These are phyloP conservation scores for Simplicillium aogashimaense DNA, from an alignment of 2,329 filamentous ascomycete genomes.

Conservation along the genomic window DNA sequence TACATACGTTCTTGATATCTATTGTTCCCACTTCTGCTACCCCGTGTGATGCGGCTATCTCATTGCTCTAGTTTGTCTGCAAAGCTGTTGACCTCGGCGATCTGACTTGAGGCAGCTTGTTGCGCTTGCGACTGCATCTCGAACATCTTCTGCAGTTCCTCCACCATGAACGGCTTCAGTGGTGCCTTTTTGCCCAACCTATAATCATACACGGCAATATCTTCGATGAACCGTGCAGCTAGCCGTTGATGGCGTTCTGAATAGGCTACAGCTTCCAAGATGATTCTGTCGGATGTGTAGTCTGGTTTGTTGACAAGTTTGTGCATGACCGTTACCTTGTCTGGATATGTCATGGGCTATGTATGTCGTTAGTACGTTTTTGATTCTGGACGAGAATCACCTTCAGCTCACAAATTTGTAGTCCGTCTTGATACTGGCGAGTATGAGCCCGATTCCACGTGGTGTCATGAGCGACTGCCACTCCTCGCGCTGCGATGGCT, in stretches of 20 bases:
- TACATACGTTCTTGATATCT: not conserved
- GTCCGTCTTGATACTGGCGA: slow-evolving; percentile 70
- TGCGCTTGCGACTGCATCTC: slow-evolving; percentile 18
- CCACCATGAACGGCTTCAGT: slow-evolving; percentile 30
- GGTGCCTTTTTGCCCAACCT: slow-evolving; percentile 22
- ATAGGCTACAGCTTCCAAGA: slow-evolving; percentile 54
- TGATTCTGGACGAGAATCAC: no score
- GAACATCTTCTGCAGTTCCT: slow-evolving; percentile 24
- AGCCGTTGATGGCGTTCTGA: slow-evolving; percentile 65
- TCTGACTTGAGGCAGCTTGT: slow-evolving; percentile 8
- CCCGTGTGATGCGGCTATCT: no score
- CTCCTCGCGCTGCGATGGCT: slow-evolving; percentile 47
- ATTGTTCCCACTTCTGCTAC: no score
- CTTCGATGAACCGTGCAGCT: slow-evolving; percentile 67
- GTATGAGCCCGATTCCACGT: slow-evolving; percentile 59
- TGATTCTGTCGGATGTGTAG: slow-evolving; percentile 35
- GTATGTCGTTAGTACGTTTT: no score
- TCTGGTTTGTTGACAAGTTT: slow-evolving; percentile 51
- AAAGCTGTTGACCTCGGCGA: slow-evolving; percentile 6
- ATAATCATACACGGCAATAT: slow-evolving; percentile 67
- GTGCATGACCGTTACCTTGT: slow-evolving; percentile 75
- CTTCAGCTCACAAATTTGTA: slow-evolving; percentile 69
- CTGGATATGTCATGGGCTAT: slow-evolving; percentile 75
- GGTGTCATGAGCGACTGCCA: slow-evolving; percentile 66
- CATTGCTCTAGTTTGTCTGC: slow-evolving; percentile 7